Evolutionary conservation across 2,329 filamentous ascomycete species (phyloP).

Genomic region (Cladophialophora immunda): DNA sequence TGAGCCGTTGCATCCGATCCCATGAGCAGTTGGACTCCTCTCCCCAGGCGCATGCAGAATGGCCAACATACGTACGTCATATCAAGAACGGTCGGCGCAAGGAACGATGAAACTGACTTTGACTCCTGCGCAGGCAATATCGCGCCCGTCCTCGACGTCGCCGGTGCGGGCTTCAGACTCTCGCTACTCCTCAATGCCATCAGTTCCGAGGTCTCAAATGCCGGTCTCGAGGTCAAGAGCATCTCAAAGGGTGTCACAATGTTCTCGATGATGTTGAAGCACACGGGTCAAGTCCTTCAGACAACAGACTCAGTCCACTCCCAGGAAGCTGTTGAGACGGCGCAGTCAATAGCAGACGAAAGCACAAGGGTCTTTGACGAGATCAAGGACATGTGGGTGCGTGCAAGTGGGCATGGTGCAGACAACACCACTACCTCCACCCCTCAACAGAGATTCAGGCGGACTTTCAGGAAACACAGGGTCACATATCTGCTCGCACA

Average conservation of each 20-base stretch:
- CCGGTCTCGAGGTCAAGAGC: constrained; percentile 51
- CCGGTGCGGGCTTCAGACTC: constrained; percentile 49
- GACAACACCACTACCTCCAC: constrained; percentile 42
- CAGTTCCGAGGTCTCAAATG: constrained; percentile 51
- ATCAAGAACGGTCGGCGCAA: no score
- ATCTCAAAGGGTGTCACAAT: constrained; percentile 54
- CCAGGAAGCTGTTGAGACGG: constrained; percentile 46
- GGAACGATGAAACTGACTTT: constrained; percentile 11
- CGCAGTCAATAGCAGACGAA: constrained; percentile 51
- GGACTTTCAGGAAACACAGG: constrained; percentile 53
- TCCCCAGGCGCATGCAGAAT: constrained; percentile 20
- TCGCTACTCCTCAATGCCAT: constrained; percentile 54
- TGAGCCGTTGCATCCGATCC: neutral
- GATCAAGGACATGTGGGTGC: constrained; percentile 53
- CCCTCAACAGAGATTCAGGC: constrained; percentile 49
- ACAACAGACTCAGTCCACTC: constrained; percentile 45
- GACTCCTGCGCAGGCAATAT: constrained; percentile 36
- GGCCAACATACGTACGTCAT: constrained; percentile 34
- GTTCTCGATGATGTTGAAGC: constrained; percentile 52
- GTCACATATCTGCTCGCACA: constrained; percentile 53
- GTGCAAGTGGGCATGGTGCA: constrained; percentile 36
- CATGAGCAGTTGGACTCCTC: neutral
- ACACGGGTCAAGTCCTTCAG: constrained; percentile 48
- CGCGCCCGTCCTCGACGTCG: constrained; percentile 43
- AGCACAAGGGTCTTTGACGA: constrained; percentile 52